Conservation (phyloP, 441 rosid species). For the Dalechampia spathulata region DNA sequence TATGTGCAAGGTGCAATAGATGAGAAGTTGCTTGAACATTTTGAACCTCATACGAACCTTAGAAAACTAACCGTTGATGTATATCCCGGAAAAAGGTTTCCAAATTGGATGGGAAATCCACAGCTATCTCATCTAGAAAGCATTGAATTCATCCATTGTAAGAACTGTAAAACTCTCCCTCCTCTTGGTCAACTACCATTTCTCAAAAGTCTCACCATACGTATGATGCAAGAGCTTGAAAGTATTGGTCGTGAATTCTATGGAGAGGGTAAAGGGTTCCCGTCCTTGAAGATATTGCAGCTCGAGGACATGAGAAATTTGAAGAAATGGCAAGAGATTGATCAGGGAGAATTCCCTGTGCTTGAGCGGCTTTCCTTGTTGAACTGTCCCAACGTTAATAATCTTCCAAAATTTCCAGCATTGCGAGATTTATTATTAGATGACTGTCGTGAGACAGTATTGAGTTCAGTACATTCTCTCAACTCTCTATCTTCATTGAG, state of each 20-base stretch:
- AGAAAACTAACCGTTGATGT: constrained; percentile 16
- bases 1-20: background rate
- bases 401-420: constrained; percentile 17
- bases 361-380: constrained; percentile 8
- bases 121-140: constrained; percentile 10
- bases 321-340: constrained; percentile 25
- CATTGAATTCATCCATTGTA: constrained; percentile 21
- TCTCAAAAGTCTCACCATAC: constrained; percentile 21
- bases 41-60: constrained; percentile 17
- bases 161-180: constrained; percentile 21
- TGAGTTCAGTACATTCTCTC: constrained; percentile 13
- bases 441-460: constrained; percentile 9
- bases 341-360: constrained; percentile 11
- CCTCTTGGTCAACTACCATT: constrained; percentile 26
- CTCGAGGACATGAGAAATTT: constrained; percentile 19
- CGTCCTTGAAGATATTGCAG: constrained; percentile 13
- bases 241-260: constrained; percentile 17
- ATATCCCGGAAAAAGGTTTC: constrained; percentile 19
- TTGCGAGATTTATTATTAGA: constrained; percentile 4
- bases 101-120: constrained; percentile 20
- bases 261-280: constrained; percentile 17
- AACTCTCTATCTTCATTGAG: constrained; percentile 12
- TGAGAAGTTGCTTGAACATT: constrained; percentile 9
- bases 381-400: constrained; percentile 8
- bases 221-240: constrained; percentile 18